Evolutionary conservation across 2,329 filamentous ascomycete species (phyloP).

Genomic region (Botrytis porri): DNA sequence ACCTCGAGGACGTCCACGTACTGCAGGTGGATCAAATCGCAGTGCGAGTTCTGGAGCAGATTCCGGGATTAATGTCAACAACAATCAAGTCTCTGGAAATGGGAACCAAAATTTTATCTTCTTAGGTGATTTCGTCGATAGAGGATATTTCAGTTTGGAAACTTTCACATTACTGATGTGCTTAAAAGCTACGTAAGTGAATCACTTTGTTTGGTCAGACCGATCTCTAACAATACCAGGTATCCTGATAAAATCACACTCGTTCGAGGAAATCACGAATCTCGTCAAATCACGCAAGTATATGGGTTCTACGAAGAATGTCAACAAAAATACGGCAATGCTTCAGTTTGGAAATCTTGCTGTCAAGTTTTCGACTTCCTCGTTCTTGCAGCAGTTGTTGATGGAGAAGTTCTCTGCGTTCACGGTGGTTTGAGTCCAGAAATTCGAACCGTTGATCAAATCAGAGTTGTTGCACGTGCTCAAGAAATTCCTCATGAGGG

Average conservation of each 20-base stretch:
- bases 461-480: constrained; percentile 68
- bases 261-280: constrained; percentile 73
- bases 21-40: constrained; percentile 43
- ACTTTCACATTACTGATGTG: constrained; percentile 71
- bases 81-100: constrained; percentile 45
- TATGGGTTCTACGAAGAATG: constrained; percentile 80
- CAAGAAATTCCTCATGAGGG: constrained; percentile 77
- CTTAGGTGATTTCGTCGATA: constrained; percentile 70
- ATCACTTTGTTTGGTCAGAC: neutral
- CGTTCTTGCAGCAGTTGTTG: constrained; percentile 69
- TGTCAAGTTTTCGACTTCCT: constrained; percentile 78
- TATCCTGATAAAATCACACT: constrained; percentile 71
- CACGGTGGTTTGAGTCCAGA: constrained; percentile 71
- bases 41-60: constrained; percentile 42
- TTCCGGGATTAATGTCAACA: constrained; percentile 39
- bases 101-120: constrained; percentile 70
- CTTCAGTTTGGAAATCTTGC: constrained; percentile 75
- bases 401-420: constrained; percentile 71
- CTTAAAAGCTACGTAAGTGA: constrained; percentile 63
- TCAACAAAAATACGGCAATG: constrained; percentile 73
- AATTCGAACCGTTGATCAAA: constrained; percentile 72
- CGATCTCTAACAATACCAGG: constrained; percentile 41
- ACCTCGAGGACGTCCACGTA: constrained; percentile 46
- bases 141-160: constrained; percentile 72
- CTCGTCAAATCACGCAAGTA: constrained; percentile 73